Percentiles rank a stretch among this genome's conserved stretches.
Conservation (phyloP, 768 basidiomycete species). For the Russula compacta region DNA sequence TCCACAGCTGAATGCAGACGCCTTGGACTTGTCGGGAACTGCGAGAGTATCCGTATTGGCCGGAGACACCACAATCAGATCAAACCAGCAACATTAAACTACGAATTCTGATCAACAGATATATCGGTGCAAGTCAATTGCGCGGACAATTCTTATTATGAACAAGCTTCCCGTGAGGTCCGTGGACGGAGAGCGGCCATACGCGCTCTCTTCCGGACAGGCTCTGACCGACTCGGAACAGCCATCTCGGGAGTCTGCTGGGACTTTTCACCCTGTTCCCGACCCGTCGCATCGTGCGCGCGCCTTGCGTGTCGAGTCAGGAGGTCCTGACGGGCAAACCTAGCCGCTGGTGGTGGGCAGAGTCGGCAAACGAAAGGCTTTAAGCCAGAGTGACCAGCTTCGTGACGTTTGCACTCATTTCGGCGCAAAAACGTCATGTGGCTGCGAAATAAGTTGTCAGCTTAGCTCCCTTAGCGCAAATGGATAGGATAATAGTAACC, state of each 20-base stretch:
- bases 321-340: constrained; percentile 61
- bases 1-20: not conserved
- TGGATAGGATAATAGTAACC: constrained; percentile 31
- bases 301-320: constrained; percentile 56
- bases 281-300: constrained; percentile 34
- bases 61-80: not conserved
- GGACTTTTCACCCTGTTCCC: constrained; percentile 28
- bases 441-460: constrained; percentile 30
- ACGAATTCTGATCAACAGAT: not conserved
- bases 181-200: not conserved
- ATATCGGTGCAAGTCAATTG: constrained; percentile 2
- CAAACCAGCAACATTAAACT: not conserved
- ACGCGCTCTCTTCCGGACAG: constrained; percentile 5
- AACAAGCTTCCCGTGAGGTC: not conserved
- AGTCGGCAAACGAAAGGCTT: constrained; percentile 52
- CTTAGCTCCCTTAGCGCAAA: not conserved
- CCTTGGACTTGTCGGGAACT: not conserved
- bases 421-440: constrained; percentile 58
- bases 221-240: constrained; percentile 22
- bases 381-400: constrained; percentile 49
- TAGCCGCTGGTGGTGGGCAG: constrained; percentile 36
- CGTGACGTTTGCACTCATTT: constrained; percentile 72
- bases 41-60: not conserved
- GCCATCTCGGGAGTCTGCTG: constrained; percentile 18
- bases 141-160: not conserved